Evolutionary conservation across 2,329 filamentous ascomycete species (phyloP), one percentile per base, ranked within the genome.

Genomic region (Uncinocarpus reesii): DNA sequence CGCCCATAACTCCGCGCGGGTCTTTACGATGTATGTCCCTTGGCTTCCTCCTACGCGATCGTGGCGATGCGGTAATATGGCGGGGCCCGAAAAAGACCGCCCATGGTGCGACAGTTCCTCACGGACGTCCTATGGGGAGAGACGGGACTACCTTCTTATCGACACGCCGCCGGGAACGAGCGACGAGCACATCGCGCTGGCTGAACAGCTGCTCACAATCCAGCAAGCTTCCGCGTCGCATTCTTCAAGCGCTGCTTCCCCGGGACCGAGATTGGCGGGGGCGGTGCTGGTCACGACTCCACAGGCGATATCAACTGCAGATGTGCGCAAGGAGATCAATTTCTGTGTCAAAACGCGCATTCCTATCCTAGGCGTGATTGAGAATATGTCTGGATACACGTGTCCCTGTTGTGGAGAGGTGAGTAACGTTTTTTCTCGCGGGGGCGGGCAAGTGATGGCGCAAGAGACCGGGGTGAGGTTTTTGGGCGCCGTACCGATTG

Each of bases 21-120:
- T 65, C 69, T 13, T 62, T 73, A 31, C 65, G 69, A 52, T 92
- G 87, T 65, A 95, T 96, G 84, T 95, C 87, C 48, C 74, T 98
- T 1, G 92, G 89, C 2, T 96, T 98, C 60, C 76, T 98, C 5
- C 76, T 98, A 4, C 81, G 83, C 2, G 79, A 81, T 52, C 75
- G 90, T 57, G 86, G 85, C 53, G 88, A 95, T 58, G 90, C 92
- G 0, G 89, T 98, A 0, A 92, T 98, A 32, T 98, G 92, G 92
- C 80, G 92, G 46, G 92, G 92, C 0, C 92, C 92, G 2, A 98
- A 98, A 70, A 98, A 98, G 71, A 98, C 92, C 3, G 92, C 92
- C n/a, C 43, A 98, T 98, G 92, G 87, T 98, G 50, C 81, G 89
- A 34, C 92, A 98, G 65, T 98, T 98, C 62, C 73, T 98, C 23